phyloP scores from a whole-genome alignment of 2,329 filamentous ascomycete species.

The Trichophyton schoenleinii region DNA sequence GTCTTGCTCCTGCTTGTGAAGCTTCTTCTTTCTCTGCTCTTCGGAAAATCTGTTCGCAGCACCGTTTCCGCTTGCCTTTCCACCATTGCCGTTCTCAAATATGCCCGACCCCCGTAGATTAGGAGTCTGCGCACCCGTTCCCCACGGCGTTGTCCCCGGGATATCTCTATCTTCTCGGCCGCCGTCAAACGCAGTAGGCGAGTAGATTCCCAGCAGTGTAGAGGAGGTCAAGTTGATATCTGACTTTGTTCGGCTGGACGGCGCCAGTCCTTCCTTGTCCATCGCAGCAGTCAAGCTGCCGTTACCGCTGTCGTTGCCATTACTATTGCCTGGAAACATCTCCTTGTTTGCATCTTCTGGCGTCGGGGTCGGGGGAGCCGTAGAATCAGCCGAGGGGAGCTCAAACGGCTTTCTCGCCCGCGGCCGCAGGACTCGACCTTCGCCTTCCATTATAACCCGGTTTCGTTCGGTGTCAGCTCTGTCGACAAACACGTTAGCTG shows the following conservation, averaged over 20 bases:
- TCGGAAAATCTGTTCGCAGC: not conserved
- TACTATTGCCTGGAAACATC: conserved; percentile 1
- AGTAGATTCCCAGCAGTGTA: conserved; percentile 86
- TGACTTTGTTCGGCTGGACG: conserved; percentile 59
- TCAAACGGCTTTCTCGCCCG: conserved; percentile 10
- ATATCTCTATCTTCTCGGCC: conserved; percentile 7
- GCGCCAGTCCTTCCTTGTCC: conserved; percentile 24
- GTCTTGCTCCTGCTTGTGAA: not conserved
- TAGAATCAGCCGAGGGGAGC: conserved; percentile 20
- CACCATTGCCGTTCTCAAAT: not conserved
- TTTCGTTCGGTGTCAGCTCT: not conserved
- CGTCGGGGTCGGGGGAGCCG: conserved; percentile 24
- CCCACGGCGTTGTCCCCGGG: conserved; percentile 52
- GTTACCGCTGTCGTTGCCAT: conserved; percentile 5
- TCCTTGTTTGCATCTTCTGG: conserved; percentile 5
- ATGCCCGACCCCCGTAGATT: conserved; percentile 21
- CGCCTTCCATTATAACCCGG: conserved; percentile 17
- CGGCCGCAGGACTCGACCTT: conserved; percentile 9
- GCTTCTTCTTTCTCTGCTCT: not conserved
- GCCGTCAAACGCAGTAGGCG: conserved; percentile 46
- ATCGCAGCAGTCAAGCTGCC: conserved; percentile 11
- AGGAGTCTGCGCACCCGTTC: conserved; percentile 62
- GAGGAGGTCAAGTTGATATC: conserved; percentile 77
- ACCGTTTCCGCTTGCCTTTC: not conserved
- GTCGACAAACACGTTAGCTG: not conserved